phyloP scores from a whole-genome alignment of 2,329 filamentous ascomycete species.

The Botrytis tulipae region DNA sequence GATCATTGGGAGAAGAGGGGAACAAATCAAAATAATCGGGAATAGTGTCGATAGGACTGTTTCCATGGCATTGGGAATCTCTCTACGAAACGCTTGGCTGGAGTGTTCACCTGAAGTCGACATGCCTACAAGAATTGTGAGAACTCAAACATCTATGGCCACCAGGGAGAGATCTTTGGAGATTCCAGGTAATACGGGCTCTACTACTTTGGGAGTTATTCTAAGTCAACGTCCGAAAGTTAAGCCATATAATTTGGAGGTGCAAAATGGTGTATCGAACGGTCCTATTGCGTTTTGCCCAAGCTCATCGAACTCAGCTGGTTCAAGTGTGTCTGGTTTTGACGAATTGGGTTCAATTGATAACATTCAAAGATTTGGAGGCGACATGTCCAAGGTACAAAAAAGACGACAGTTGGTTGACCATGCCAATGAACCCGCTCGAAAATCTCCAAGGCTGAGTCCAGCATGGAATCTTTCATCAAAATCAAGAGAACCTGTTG shows the following conservation, averaged over 20 bases:
- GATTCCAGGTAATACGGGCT: not conserved
- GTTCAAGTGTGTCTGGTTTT: not conserved
- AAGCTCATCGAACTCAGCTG: not conserved
- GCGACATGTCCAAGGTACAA: not conserved
- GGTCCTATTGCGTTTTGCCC: not conserved
- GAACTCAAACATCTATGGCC: not conserved
- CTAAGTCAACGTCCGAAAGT: not conserved
- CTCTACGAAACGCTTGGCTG: constrained; percentile 58
- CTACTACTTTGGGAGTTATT: not conserved
- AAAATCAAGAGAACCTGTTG: not conserved
- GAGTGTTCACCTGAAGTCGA: constrained; percentile 26
- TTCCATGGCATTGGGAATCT: constrained; percentile 63
- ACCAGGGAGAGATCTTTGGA: not conserved
- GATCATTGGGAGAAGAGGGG: constrained; percentile 53
- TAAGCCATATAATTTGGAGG: not conserved
- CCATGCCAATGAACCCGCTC: not conserved
- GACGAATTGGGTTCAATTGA: not conserved
- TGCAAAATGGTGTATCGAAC: not conserved
- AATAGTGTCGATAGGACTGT: constrained; percentile 74
- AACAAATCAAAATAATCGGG: constrained; percentile 67
- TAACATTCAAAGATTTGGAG: not conserved
- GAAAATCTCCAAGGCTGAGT: constrained; percentile 1
- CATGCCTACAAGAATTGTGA: not conserved
- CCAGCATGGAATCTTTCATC: not conserved
- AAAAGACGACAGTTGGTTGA: not conserved